Percentiles rank a stretch among this genome's conserved stretches.
Conservation (phyloP, 768 basidiomycete species). For the Filobasidium wieringae region DNA sequence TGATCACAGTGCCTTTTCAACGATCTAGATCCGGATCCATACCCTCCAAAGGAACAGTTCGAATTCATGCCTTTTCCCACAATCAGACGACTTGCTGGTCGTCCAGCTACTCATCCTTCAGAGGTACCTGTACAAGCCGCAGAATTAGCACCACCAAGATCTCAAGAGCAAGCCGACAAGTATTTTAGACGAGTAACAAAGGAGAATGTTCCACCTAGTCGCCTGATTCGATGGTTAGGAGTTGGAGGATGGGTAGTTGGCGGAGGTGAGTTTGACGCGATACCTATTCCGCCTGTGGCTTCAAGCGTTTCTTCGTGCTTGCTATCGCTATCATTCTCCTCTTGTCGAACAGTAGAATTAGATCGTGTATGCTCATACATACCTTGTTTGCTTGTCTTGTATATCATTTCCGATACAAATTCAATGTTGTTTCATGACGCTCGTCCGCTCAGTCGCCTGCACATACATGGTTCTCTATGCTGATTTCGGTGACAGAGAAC, state of each 20-base stretch:
- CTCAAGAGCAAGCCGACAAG: conserved; percentile 3
- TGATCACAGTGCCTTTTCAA: neutral
- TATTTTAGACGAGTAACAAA: conserved; percentile 6
- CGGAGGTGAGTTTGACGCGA: conserved; percentile 1
- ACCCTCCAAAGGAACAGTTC: neutral
- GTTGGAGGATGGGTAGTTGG: conserved; percentile 10
- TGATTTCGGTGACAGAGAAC: conserved; percentile 6
- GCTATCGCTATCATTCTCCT: too few species aligned
- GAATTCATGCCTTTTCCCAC: neutral
- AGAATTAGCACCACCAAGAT: neutral
- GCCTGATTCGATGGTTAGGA: conserved; percentile 6
- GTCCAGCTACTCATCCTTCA: neutral
- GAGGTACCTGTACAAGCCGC: neutral
- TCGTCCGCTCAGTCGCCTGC: neutral
- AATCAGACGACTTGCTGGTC: neutral
- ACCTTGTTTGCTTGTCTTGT: neutral
- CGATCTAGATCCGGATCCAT: neutral
- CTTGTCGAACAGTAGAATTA: too few species aligned
- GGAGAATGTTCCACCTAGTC: neutral
- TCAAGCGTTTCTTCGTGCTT: too few species aligned
- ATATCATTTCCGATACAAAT: neutral
- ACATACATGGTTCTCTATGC: conserved; percentile 9
- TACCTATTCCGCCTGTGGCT: too few species aligned
- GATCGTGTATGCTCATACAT: neutral
- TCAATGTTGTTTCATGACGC: neutral